phyloP scores from a whole-genome alignment of 169 alveolate genomes.

The Cryptosporidium felis region DNA sequence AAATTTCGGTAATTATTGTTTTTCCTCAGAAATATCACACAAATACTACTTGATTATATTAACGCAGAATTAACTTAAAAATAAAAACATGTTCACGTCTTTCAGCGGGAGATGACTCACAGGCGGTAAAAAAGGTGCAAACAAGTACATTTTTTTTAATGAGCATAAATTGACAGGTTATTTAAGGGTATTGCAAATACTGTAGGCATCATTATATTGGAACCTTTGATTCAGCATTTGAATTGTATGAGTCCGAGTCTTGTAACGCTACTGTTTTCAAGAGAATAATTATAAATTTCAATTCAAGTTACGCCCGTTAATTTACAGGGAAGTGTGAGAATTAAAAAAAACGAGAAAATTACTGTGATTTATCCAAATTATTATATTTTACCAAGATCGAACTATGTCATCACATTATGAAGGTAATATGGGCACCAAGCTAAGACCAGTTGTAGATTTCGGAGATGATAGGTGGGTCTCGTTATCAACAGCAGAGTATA shows the following conservation, averaged over 20 bases:
- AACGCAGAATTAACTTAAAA: background rate
- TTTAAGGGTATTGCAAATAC: background rate
- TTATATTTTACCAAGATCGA: background rate
- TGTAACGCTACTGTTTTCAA: too few relatives aligned
- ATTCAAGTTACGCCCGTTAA: too few relatives aligned
- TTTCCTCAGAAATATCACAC: too few relatives aligned
- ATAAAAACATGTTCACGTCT: slow-evolving; percentile 30
- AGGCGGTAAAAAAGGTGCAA: slow-evolving; percentile 71
- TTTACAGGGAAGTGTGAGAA: too few relatives aligned
- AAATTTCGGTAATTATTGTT: too few relatives aligned
- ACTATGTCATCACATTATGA: slow-evolving; percentile 59
- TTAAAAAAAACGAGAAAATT: too few relatives aligned
- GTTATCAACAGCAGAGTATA: slow-evolving; percentile 68
- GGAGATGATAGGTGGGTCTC: slow-evolving; percentile 71
- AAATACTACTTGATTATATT: too few relatives aligned
- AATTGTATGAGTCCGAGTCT: too few relatives aligned
- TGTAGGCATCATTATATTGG: too few relatives aligned
- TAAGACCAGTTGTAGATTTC: slow-evolving; percentile 67
- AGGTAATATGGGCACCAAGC: slow-evolving; percentile 39
- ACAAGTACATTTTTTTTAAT: slow-evolving; percentile 35
- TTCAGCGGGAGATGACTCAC: slow-evolving; percentile 4
- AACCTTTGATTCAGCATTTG: too few relatives aligned
- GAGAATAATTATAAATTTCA: too few relatives aligned
- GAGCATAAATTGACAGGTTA: slow-evolving; percentile 31
- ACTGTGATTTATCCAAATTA: too few relatives aligned